These are phyloP conservation scores for Boletellus dicymbophilus DNA, from an alignment of 1,284 basidiomycete species.

Conservation along the genomic window DNA sequence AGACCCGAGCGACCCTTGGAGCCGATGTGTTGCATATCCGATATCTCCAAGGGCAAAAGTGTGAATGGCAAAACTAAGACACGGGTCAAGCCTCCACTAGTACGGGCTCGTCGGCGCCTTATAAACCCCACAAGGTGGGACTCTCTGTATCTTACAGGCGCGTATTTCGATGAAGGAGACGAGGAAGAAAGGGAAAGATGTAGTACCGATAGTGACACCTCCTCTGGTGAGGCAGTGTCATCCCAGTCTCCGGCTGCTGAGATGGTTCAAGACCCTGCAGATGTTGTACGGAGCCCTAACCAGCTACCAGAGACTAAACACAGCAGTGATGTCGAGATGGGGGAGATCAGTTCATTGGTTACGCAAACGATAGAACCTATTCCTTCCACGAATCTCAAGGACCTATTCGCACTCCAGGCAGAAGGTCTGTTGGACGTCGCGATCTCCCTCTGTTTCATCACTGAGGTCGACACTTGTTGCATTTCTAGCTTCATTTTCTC, in stretches of 20 bases:
- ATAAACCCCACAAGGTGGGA: constrained; percentile 73
- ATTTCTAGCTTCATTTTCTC: constrained; percentile 54
- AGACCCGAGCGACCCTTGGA: constrained; percentile 63
- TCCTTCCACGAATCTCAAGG: constrained; percentile 49
- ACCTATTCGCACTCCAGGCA: constrained; percentile 67
- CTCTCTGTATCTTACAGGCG: constrained; percentile 63
- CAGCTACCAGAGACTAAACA: not conserved
- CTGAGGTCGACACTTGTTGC: not conserved
- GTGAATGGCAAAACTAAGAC: constrained; percentile 30
- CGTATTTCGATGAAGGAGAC: constrained; percentile 50
- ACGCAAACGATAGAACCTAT: constrained; percentile 3
- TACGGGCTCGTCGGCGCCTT: constrained; percentile 33
- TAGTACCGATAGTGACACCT: not conserved
- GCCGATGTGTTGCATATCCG: constrained; percentile 26
- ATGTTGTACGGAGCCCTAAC: not conserved
- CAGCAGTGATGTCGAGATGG: constrained; percentile 18
- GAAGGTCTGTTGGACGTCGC: constrained; percentile 55
- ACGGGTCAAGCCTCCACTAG: constrained; percentile 24
- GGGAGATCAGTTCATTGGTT: not conserved
- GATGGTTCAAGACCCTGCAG: too few species aligned
- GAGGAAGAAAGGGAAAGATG: constrained; percentile 1
- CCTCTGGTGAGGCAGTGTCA: not conserved
- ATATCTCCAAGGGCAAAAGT: constrained; percentile 6
- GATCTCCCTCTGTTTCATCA: not conserved
- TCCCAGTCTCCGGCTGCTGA: not conserved